Base-by-base conservation (phyloP, 2,329 filamentous ascomycete species). In the Alternaria ventricosa region DNA sequence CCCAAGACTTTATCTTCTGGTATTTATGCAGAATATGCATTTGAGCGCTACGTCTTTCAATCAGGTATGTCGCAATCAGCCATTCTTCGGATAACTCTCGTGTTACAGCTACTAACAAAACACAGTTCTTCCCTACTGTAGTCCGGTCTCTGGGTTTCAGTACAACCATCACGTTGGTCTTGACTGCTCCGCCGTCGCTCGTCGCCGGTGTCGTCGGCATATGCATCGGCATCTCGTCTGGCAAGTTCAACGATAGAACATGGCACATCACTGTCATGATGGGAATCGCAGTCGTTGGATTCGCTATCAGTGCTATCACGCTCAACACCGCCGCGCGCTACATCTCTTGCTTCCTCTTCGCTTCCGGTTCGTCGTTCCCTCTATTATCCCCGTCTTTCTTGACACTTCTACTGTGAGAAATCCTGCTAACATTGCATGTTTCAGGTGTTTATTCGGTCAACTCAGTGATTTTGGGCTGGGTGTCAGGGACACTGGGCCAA, bases 11-110 rank as follows among this genome's bases (percentile, higher is more conserved):
- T 87, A 85, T 82, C 72, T 88, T 4, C 84, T 87, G 65, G 83
- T 82, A 6, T 76, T 87, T 36, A 87, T 87, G 85, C 84, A 87
- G 67, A 86, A 87, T 72, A 84, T 86, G 70, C 85, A 87, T 70
- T 75, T 87, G 12, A 84, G 83, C 1, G 66, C 68, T 6, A 68
- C 86, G 63, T 81, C 83, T 0, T 87, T 87, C 77, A 79, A 79
- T n/a, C 64, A 69, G 57, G 67, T 65, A 64, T n/a, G 57, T 54
- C 9, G 12, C 5, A 22, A 5, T 2, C 2, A 33, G 20, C 15
- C 12, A 9, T 6, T 25, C 20, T 13, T 13, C 2, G 1, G n/a
- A 41, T 5, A 25, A 22, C 57, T 9, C 27, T 11, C 15, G 1
- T 18, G 30, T 15, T 25, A 12, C 36, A 10, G n/a, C 20, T n/a